These are phyloP conservation scores for Vitis amurensis DNA, from an alignment of 164 flowering plant genomes.

Conservation along the genomic window DNA sequence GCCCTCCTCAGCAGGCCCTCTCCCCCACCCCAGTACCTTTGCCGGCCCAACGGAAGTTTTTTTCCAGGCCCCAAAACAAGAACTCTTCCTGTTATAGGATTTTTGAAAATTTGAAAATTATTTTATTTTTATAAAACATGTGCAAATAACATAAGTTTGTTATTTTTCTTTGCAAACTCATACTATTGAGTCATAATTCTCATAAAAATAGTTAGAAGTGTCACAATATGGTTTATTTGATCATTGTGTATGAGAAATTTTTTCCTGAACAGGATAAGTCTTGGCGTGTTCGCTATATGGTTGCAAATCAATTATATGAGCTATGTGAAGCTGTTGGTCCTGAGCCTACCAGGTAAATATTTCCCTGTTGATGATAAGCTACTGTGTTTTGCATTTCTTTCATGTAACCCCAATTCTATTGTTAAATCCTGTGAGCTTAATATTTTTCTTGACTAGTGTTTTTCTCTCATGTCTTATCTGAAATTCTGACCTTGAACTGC, in stretches of 20 bases:
- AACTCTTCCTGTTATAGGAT: no score
- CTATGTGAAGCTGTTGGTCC: conserved; percentile 99
- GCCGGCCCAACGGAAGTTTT: no score
- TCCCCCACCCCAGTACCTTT: no score
- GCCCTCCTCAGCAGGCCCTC: no score
- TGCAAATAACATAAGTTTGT: background rate
- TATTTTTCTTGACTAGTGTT: background rate
- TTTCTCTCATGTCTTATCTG: background rate
- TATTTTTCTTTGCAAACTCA: background rate
- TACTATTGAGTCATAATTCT: background rate
- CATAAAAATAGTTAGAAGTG: background rate
- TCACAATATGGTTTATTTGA: background rate
- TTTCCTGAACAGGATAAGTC: conserved; percentile 76
- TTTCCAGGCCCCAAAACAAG: no score
- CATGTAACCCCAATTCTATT: background rate
- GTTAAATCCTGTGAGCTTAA: background rate
- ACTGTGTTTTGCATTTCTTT: background rate
- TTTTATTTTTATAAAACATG: no score
- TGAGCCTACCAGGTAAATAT: conserved; percentile 77
- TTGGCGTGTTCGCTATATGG: conserved; percentile 99
- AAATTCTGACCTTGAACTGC: no score
- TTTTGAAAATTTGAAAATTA: no score
- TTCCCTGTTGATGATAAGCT: background rate
- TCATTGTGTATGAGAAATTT: background rate
- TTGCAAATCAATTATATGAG: conserved; percentile 95